Conservation (phyloP, 805 yeast genomes). For the Candida fluviatilis region DNA sequence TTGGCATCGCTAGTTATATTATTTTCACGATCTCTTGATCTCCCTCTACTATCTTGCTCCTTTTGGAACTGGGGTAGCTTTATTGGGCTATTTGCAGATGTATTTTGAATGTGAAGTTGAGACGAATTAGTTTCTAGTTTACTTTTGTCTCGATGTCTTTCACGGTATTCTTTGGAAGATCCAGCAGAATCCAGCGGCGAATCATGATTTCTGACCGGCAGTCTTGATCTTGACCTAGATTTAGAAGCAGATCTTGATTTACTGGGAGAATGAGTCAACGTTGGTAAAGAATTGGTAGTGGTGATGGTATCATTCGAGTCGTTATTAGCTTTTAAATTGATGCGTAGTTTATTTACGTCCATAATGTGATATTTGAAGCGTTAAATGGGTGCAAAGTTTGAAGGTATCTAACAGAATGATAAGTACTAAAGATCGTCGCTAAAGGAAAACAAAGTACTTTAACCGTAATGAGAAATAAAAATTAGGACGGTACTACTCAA, state of each 20-base stretch:
- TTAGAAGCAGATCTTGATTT: background rate
- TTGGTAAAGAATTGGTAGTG: background rate
- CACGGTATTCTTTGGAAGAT: background rate
- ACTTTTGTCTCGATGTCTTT: background rate
- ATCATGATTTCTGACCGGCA: background rate
- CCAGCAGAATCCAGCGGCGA: background rate
- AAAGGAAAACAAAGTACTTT: too few species aligned
- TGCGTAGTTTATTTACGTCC: background rate
- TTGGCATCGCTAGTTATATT: constrained; percentile 7
- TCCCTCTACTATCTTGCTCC: constrained; percentile 21
- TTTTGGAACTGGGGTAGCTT: constrained; percentile 4
- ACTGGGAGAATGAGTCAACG: background rate
- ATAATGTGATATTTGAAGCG: too few species aligned
- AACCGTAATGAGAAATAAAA: too few species aligned
- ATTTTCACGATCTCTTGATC: constrained; percentile 20
- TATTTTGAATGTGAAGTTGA: constrained; percentile 1
- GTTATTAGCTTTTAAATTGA: background rate
- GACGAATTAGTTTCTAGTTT: background rate
- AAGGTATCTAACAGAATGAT: too few species aligned
- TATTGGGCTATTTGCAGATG: constrained; percentile 1
- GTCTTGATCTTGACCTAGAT: constrained; percentile 3
- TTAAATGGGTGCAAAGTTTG: too few species aligned
- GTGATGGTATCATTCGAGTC: background rate
- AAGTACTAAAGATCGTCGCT: too few species aligned
- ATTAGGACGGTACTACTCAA: too few species aligned